Base-by-base conservation (phyloP, 2,329 filamentous ascomycete species). In the Epichloe sp. region DNA sequence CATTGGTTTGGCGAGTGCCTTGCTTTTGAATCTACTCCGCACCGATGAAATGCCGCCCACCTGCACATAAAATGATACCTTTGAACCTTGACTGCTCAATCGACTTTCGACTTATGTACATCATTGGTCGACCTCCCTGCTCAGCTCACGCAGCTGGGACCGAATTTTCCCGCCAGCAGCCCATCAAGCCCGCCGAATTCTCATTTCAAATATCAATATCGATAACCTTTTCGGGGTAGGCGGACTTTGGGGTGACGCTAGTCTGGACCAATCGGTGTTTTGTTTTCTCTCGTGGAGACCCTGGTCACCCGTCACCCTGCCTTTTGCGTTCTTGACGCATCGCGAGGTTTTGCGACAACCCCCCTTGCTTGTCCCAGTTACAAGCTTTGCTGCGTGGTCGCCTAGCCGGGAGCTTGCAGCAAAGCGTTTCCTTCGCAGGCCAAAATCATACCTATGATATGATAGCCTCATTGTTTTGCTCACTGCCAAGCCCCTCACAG, bases 401-500 rank as follows among this genome's bases (percentile, higher is more conserved):
- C 14, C 31, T 5, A 42, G 38, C 23, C 49, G 26, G 36, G 5
- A 31, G 3, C 49, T 7, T 10, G 5, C 21, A 37, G 26, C 31
- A 42, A 3, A 44, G n/a, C 31, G 23, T 46, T 21, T n/a, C 17
- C 34, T 36, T 19, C 14, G 44, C 34, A 17, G 34, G 19, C 12
- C 1, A 37, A 23, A 19, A 12, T 19, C n/a, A 17, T 14, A 5
- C 5, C n/a, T 15, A 5, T 14, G 15, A 14, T 31, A 36, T 14
- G 14, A n/a, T 7, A 49, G 15, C 14, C 19, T 6, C 21, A 17
- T n/a, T 10, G 21, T 41, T 19, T n/a, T n/a, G n/a, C 36, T 40
- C 35, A 17, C 35, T 41, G 14, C 36, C 17, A 21, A 8, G 8
- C 36, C 48, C 35, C 23, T 49, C 48, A 12, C 65, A 67, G 62